These are phyloP conservation scores for Vitellaria paradoxa DNA, from an alignment of 179 eudicot genomes.

Conservation along the genomic window DNA sequence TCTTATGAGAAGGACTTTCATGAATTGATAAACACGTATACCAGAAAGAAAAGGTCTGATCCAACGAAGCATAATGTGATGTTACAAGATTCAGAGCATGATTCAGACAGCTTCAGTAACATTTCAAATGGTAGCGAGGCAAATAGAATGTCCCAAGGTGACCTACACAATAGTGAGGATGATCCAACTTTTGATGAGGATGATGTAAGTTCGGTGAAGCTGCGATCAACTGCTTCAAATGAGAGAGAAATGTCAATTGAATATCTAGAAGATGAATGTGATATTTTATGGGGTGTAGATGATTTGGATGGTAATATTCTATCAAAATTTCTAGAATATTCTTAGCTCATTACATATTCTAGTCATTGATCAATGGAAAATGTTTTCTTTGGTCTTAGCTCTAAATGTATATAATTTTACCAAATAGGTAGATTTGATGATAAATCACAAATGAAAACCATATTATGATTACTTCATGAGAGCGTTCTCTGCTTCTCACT, in stretches of 20 bases:
- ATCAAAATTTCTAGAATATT: neutral
- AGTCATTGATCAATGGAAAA: neutral
- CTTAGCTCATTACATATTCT: slow-evolving; percentile 5
- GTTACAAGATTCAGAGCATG: slow-evolving; percentile 29
- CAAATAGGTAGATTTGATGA: neutral
- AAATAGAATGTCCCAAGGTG: slow-evolving; percentile 19
- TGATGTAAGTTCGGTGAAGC: slow-evolving; percentile 21
- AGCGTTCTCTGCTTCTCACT: neutral
- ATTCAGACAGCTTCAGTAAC: slow-evolving; percentile 37
- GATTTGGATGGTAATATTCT: slow-evolving; percentile 77
- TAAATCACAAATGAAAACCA: neutral
- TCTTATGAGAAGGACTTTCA: slow-evolving; percentile 66
- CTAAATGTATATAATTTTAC: slow-evolving; percentile 2
- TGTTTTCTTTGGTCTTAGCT: neutral
- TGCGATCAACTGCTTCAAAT: slow-evolving; percentile 29
- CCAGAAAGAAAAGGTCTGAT: slow-evolving; percentile 33
- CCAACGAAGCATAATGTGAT: slow-evolving; percentile 14
- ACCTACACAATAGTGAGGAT: slow-evolving; percentile 26
- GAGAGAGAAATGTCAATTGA: slow-evolving; percentile 65
- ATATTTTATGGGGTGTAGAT: slow-evolving; percentile 53
- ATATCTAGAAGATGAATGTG: slow-evolving; percentile 87
- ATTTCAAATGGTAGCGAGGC: slow-evolving; percentile 29
- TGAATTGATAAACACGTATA: slow-evolving; percentile 57
- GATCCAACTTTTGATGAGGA: slow-evolving; percentile 36
- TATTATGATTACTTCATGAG: neutral